Evolutionary conservation across 768 basidiomycete species (phyloP), one percentile per base, ranked within the genome.

Genomic region (Naematelia encephala): DNA sequence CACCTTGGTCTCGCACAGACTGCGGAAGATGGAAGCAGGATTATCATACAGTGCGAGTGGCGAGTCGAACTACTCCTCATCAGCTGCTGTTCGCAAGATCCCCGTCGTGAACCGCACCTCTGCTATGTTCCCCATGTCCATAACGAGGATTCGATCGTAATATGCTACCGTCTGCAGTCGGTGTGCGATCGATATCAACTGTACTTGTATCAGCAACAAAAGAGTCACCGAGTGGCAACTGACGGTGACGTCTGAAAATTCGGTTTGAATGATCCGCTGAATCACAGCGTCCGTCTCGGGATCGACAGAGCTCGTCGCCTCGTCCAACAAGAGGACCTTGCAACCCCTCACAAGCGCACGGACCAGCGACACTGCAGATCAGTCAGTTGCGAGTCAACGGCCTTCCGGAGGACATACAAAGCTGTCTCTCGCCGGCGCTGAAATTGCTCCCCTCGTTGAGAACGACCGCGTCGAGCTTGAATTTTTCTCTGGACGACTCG

Each of bases 381-480:
- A 57, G 59, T 50, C 26, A 14, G 13, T 21, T 19, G 44, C 21
- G 13, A 2, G 11, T 14, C 34, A 42, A 52, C 39, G 19, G 1
- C 29, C 39, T 19, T 8, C 39, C n/a, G 14, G n/a, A 42, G 25
- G 1, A 61, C 69, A 64, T 56, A 68, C 73, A 46, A 1, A 86
- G 77, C 62, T 87, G 85, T 58, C 83, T 82, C 73, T 87, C 86
- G 14, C 86, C 86, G 2, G 82, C 84, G 58, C 84, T 84, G 68
- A 82, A 85, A 65, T 86, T 86, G 0, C 80, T 80, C 0, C 86
- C 86, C 75, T 87, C 86, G 64, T 86, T 85, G 4, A 82, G 81
- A 3, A 88, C 85, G 3, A 76, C 72, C 0, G 84, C 80, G 63
- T 85, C 82, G 30, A 88, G 77, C 58, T 82, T 83, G 76, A 87